Conservation (phyloP, 805 yeast genomes). For the Candida anglica region DNA sequence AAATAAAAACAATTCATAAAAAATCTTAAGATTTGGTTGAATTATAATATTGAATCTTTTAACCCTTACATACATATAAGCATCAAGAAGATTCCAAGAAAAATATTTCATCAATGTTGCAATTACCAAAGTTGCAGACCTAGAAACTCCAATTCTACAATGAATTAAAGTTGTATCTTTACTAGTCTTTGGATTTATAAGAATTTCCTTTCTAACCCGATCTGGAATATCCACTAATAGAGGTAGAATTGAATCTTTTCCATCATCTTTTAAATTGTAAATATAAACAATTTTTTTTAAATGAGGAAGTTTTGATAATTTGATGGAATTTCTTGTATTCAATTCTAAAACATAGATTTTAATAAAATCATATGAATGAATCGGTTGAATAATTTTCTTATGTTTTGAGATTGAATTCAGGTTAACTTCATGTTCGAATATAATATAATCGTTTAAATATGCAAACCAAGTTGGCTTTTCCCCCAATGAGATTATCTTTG, state of each 20-base stretch:
- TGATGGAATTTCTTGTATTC: conserved; percentile 2
- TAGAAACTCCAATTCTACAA: conserved; percentile 39
- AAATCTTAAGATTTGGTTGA: conserved; percentile 37
- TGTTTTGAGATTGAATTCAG: not conserved
- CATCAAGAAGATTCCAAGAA: conserved; percentile 24
- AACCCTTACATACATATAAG: conserved; percentile 35
- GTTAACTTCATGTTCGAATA: conserved; percentile 12
- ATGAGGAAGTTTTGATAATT: conserved; percentile 6
- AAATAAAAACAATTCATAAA: conserved; percentile 32
- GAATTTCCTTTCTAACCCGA: conserved; percentile 22
- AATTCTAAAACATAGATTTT: conserved; percentile 17
- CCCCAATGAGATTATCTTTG: conserved; percentile 29
- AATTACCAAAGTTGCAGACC: conserved; percentile 39
- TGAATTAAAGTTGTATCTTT: conserved; percentile 23
- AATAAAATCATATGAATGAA: conserved; percentile 14
- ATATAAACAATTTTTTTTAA: conserved; percentile 21
- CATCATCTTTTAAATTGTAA: conserved; percentile 35
- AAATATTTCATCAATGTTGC: conserved; percentile 35
- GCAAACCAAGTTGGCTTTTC: conserved; percentile 32
- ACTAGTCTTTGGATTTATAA: conserved; percentile 14
- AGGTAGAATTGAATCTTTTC: conserved; percentile 28
- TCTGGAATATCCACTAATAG: conserved; percentile 26
- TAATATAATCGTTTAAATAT: conserved; percentile 6
- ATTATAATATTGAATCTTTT: conserved; percentile 38
- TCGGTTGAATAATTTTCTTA: conserved; percentile 9